A percentile compares a stretch with the other conserved stretches of the same genome.
phyloP scores from a whole-genome alignment of 805 yeast genomes.

The Metschnikowia colocasiae region DNA sequence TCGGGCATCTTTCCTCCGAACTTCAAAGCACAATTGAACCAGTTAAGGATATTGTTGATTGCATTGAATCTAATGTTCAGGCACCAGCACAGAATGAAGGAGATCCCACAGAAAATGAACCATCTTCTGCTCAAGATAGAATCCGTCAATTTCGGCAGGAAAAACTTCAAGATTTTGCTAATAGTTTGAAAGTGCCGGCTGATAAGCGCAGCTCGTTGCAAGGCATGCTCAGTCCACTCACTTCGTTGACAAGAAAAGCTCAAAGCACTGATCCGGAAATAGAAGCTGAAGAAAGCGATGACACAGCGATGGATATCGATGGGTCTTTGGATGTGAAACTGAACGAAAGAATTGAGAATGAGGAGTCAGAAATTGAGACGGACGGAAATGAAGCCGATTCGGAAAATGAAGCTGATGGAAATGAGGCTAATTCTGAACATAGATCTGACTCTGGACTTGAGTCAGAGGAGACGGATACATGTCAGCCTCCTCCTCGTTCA shows the following conservation, averaged over 20 bases:
- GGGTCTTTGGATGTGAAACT: not conserved
- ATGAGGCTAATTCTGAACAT: not conserved
- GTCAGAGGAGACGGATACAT: not conserved
- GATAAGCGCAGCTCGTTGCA: not conserved
- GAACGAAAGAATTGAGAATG: not conserved
- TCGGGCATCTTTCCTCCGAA: not conserved
- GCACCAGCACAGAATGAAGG: not conserved
- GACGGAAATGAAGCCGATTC: too few relatives aligned
- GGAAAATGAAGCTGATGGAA: not conserved
- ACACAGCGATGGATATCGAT: not conserved
- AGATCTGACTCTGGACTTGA: too few relatives aligned
- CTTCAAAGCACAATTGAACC: not conserved
- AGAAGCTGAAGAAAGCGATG: too few relatives aligned
- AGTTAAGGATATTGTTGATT: not conserved
- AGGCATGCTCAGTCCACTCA: not conserved
- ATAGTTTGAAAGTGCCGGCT: not conserved
- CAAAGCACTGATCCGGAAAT: not conserved
- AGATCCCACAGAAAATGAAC: not conserved
- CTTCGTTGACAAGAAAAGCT: not conserved
- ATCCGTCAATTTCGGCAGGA: constrained; percentile 1
- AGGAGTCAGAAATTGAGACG: not conserved
- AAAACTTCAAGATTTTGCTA: not conserved
- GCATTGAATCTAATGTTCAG: not conserved
- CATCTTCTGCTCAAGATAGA: not conserved
- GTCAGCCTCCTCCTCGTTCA: not conserved